These are phyloP conservation scores for Dryadomyces sulphureus DNA, from an alignment of 2,329 filamentous ascomycete species.

Conservation along the genomic window DNA sequence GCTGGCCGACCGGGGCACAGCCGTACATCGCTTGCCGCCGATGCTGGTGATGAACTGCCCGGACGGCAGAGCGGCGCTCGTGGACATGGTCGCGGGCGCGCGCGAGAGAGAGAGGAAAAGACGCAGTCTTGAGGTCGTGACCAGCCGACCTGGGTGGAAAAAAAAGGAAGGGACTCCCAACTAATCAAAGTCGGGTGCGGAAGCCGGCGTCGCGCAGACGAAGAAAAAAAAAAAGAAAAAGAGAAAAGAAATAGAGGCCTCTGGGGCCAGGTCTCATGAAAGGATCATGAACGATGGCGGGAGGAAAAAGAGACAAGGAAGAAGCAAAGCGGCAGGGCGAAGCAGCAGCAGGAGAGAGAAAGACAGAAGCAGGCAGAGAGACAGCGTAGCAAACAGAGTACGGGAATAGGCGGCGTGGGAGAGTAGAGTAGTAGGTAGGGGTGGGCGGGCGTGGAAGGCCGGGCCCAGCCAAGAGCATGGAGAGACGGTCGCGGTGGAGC, in stretches of 20 bases:
- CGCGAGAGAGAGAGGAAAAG: not conserved
- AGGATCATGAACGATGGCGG: slow-evolving; percentile 21
- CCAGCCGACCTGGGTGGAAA: slow-evolving; percentile 8
- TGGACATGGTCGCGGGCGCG: slow-evolving; percentile 22
- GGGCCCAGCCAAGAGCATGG: too few relatives aligned
- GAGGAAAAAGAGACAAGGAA: not conserved
- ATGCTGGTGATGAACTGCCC: slow-evolving; percentile 35
- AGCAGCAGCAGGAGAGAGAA: not conserved
- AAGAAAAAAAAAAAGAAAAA: slow-evolving; percentile 15
- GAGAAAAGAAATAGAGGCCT: slow-evolving; percentile 15
- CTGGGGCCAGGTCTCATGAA: slow-evolving; percentile 24
- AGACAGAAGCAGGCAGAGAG: not conserved
- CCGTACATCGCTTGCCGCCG: slow-evolving; percentile 37
- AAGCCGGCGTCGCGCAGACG: slow-evolving; percentile 14
- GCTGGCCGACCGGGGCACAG: slow-evolving; percentile 25
- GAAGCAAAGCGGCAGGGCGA: not conserved
- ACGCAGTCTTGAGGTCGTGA: slow-evolving; percentile 7
- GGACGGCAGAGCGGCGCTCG: slow-evolving; percentile 24
- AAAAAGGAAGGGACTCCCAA: not conserved
- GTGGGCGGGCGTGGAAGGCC: too few relatives aligned
- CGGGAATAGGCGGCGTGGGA: too few relatives aligned
- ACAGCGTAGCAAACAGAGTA: too few relatives aligned
- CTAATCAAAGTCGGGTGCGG: slow-evolving; percentile 13
- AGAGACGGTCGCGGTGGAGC: too few relatives aligned
- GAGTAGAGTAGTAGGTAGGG: too few relatives aligned